phyloP scores from a whole-genome alignment of 192 early-diverging fungal species.

The Endogone sp. region DNA sequence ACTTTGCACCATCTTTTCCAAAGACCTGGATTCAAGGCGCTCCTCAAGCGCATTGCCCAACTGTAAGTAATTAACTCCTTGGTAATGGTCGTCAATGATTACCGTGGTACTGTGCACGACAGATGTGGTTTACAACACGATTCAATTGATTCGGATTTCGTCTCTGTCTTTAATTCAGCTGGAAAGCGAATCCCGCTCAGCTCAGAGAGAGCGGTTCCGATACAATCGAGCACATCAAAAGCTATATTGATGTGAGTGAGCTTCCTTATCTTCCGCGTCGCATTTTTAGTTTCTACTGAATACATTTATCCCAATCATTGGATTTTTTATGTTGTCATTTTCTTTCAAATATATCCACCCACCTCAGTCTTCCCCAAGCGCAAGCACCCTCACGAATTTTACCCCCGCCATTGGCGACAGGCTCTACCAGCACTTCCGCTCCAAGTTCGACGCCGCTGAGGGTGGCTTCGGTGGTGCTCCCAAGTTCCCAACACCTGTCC shows the following conservation, averaged over 20 bases:
- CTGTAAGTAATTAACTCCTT: constrained; percentile 12
- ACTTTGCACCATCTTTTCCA: too few species aligned
- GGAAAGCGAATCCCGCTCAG: constrained; percentile 30
- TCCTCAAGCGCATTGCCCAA: constrained; percentile 23
- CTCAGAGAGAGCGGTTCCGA: constrained; percentile 28
- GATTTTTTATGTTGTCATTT: too few species aligned
- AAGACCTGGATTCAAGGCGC: constrained; percentile 30
- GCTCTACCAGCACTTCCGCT: constrained; percentile 32
- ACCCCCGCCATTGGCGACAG: constrained; percentile 16
- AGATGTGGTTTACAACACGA: too few species aligned
- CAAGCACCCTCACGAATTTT: not conserved
- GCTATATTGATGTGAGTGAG: too few species aligned
- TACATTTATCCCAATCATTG: too few species aligned
- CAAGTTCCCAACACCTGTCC: constrained; percentile 59
- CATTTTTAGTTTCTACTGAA: not conserved
- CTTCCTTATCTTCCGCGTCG: not conserved
- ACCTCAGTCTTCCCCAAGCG: not conserved
- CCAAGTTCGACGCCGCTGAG: constrained; percentile 35
- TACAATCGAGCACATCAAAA: constrained; percentile 35
- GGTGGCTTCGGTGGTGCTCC: constrained; percentile 60
- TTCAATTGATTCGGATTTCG: too few species aligned
- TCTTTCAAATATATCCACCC: too few species aligned
- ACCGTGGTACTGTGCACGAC: not conserved
- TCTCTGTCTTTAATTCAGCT: too few species aligned
- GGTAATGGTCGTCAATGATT: not conserved